Percentiles rank a stretch among this genome's conserved stretches.
Evolutionary conservation across 129 eudicot genomes (phyloP).

Genomic region (Cynara cardunculus): DNA sequence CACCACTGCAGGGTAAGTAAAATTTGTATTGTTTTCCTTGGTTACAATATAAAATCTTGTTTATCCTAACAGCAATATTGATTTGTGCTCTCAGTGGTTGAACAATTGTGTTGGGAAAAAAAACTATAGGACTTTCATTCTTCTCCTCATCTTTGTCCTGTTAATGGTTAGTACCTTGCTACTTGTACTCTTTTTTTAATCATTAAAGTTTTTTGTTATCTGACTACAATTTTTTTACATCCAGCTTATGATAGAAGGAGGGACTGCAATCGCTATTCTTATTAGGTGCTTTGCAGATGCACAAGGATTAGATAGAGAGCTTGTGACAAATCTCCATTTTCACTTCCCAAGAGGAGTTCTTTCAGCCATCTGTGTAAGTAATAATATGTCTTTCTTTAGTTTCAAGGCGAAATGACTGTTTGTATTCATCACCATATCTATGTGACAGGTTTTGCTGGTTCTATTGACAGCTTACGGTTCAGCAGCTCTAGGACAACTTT

Average conservation of each 20-base stretch:
- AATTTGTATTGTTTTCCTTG: not conserved
- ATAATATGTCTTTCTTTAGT: not conserved
- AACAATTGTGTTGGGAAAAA: conserved; percentile 92
- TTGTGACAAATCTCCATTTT: conserved; percentile 40
- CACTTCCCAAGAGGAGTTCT: conserved; percentile 82
- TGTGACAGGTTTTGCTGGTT: conserved; percentile 60
- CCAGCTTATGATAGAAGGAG: conserved; percentile 85
- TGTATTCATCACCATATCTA: not conserved
- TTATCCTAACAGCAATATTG: conserved; percentile 6
- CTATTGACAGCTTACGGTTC: conserved; percentile 63
- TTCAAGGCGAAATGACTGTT: not conserved
- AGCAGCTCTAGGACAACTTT: conserved; percentile 94
- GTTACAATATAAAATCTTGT: not conserved
- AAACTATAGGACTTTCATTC: conserved; percentile 79
- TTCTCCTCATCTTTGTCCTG: conserved; percentile 62
- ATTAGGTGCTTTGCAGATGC: conserved; percentile 72
- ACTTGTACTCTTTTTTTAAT: not conserved
- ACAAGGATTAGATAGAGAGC: conserved; percentile 55
- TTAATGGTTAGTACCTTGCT: conserved; percentile 57
- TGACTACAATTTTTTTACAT: conserved; percentile 12
- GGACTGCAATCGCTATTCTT: conserved; percentile 77
- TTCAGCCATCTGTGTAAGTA: conserved; percentile 64
- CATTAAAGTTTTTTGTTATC: not conserved
- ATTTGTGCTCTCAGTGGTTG: conserved; percentile 66
- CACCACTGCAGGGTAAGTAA: conserved; percentile 89